phyloP scores from a whole-genome alignment of 2,329 filamentous ascomycete species.

The Neofusicoccum sp. region DNA sequence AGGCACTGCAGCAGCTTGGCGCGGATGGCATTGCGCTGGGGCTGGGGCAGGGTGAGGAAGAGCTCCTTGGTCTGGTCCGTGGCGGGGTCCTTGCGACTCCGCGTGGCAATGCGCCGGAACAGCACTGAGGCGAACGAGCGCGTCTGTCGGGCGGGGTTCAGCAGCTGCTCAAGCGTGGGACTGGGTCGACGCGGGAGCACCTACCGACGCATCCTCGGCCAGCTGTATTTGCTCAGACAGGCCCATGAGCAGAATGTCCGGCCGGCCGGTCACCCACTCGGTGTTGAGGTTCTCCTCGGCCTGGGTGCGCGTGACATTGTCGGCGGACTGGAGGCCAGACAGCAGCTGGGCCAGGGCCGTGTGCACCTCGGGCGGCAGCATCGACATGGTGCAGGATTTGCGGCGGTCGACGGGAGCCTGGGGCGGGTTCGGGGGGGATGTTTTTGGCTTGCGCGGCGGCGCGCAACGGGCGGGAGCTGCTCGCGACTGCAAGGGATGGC shows the following conservation, averaged over 20 bases:
- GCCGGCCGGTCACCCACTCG: slow-evolving; percentile 80
- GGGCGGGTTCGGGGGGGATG: background rate
- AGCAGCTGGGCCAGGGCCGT: slow-evolving; percentile 82
- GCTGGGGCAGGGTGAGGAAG: slow-evolving; percentile 74
- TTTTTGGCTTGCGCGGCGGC: slow-evolving; percentile 15
- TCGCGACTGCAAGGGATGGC: slow-evolving; percentile 1
- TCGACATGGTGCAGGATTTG: slow-evolving; percentile 63
- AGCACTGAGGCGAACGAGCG: slow-evolving; percentile 91
- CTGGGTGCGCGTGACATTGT: slow-evolving; percentile 80
- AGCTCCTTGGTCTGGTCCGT: slow-evolving; percentile 74
- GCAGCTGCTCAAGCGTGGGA: background rate
- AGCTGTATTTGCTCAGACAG: slow-evolving; percentile 86
- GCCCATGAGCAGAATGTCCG: slow-evolving; percentile 89
- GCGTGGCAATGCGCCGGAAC: slow-evolving; percentile 89
- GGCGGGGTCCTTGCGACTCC: slow-evolving; percentile 71
- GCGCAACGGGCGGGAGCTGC: slow-evolving; percentile 4
- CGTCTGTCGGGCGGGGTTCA: slow-evolving; percentile 54
- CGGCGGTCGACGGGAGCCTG: background rate
- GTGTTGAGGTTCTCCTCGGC: slow-evolving; percentile 88
- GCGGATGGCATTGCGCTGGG: slow-evolving; percentile 75
- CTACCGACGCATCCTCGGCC: slow-evolving; percentile 70
- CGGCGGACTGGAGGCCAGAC: slow-evolving; percentile 77
- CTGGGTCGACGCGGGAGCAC: too few species aligned
- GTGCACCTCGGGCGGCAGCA: slow-evolving; percentile 81
- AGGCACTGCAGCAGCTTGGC: slow-evolving; percentile 79